phyloP scores from a whole-genome alignment of 2,329 filamentous ascomycete species.

The Colletotrichum theobromicola region DNA sequence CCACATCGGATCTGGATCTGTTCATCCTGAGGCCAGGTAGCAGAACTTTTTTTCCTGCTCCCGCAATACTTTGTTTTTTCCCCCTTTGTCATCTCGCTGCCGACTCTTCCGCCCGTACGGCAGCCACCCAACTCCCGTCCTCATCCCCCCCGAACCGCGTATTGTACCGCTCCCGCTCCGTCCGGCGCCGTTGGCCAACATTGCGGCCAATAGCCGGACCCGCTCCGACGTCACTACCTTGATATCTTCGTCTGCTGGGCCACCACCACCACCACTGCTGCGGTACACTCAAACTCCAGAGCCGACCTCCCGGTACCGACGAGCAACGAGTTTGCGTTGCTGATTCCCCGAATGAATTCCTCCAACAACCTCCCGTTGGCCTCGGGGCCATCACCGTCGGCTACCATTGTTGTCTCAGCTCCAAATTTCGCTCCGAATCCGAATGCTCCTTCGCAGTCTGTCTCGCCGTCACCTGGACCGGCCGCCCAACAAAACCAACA shows the following conservation, averaged over 20 bases:
- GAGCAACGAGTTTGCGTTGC: background rate
- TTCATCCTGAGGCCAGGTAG: background rate
- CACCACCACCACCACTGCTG: background rate
- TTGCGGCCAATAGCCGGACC: conserved; percentile 17
- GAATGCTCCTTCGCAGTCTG: background rate
- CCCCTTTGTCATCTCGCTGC: background rate
- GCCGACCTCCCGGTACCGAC: background rate
- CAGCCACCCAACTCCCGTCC: background rate
- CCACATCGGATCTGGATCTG: conserved; percentile 8
- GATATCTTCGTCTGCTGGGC: background rate
- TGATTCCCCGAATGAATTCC: background rate
- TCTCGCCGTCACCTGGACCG: conserved; percentile 6
- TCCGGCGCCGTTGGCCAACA: conserved; percentile 9
- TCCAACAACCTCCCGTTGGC: background rate
- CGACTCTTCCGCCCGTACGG: background rate
- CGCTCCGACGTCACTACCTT: conserved; percentile 12
- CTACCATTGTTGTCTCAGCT: conserved; percentile 7
- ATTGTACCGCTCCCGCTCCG: background rate
- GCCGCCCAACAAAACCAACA: background rate
- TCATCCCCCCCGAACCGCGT: background rate
- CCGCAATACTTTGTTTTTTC: background rate
- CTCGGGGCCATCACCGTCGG: background rate
- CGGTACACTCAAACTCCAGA: background rate
- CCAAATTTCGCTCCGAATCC: background rate
- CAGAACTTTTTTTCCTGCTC: background rate